Evolutionary conservation across 176 grass and related monocot genomes (phyloP), one percentile per base, ranked within the genome.

Genomic region (Rhynchospora breviuscula): DNA sequence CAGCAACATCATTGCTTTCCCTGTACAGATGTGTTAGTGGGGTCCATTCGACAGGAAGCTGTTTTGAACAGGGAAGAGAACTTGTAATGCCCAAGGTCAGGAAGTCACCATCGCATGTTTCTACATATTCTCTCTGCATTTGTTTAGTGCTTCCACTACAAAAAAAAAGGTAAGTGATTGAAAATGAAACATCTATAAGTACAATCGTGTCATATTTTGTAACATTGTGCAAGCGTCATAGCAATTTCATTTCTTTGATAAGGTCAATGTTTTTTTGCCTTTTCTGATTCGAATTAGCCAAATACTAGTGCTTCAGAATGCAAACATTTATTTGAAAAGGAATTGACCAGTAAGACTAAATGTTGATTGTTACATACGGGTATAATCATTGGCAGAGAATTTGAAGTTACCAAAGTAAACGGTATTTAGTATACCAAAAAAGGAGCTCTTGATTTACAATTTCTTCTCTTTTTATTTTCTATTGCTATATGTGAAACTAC

Each of bases 71-170:
- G 21, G 81, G 80, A 26, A 67, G 61, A 81, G 79, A 73, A 77
- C 75, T 86, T 18, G 92, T 45, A 67, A 82, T 79, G 46, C 83
- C 90, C 82, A 91, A 62, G 58, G 87, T 84, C 79, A 94, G 79
- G 48, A 87, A 85, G 67, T 79, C 86, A 0, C 79, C 69, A 14
- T 94, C 89, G 49, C 75, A 73, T 59, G 58, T 35, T 44, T 76
- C 49, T 35, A 79, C 56, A 47, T 44, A 25, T 58, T 90, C 90
- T 86, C 87, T 86, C 70, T 62, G 52, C 25, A 54, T 63, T 51
- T 9, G 23, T 59, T 64, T 61, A 85, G 40, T 60, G 40, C 59
- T 75, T 78, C 44, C 35, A 49, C 71, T 60, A 59, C n/a, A 78
- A 63, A 44, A 78, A 78, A 59, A 31, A 56, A 72, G 65, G 68